Conservation (phyloP, 495 filamentous ascomycete genomes). For the Lindgomyces ingoldianus region DNA sequence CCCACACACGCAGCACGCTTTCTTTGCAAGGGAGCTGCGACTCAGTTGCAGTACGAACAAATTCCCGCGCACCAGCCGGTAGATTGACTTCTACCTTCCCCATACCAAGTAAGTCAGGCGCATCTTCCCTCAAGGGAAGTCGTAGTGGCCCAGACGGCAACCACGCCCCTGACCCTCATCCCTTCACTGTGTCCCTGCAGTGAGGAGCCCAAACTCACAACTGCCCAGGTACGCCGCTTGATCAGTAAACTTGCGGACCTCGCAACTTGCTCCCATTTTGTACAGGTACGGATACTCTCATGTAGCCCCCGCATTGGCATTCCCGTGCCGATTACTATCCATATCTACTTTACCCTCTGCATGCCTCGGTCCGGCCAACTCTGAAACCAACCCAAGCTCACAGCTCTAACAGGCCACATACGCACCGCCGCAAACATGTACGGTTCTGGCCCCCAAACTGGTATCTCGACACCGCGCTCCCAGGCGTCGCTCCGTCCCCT, state of each 20-base stretch:
- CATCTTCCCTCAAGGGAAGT: neutral
- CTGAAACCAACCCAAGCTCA: neutral
- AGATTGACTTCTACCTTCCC: conserved; percentile 35
- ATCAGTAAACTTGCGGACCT: neutral
- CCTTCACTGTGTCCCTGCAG: neutral
- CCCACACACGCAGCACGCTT: neutral
- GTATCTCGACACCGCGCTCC: conserved; percentile 90
- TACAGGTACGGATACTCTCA: neutral
- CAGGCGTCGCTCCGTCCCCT: conserved; percentile 85
- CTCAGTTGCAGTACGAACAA: conserved; percentile 20
- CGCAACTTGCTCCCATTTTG: neutral
- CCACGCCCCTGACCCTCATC: no score
- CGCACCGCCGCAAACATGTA: conserved; percentile 65
- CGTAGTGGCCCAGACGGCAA: no score
- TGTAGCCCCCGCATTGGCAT: neutral
- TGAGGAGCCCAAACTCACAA: neutral
- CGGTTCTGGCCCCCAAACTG: conserved; percentile 86
- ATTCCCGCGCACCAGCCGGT: conserved; percentile 26
- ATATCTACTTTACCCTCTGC: neutral
- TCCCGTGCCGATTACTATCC: neutral
- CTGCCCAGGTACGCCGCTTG: neutral
- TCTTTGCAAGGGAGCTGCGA: conserved; percentile 31
- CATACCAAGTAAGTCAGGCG: neutral
- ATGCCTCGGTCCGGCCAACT: neutral
- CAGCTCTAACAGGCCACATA: neutral